phyloP scores from a whole-genome alignment of 2,329 filamentous ascomycete genomes.

The Verticillium zaregamsianum region DNA sequence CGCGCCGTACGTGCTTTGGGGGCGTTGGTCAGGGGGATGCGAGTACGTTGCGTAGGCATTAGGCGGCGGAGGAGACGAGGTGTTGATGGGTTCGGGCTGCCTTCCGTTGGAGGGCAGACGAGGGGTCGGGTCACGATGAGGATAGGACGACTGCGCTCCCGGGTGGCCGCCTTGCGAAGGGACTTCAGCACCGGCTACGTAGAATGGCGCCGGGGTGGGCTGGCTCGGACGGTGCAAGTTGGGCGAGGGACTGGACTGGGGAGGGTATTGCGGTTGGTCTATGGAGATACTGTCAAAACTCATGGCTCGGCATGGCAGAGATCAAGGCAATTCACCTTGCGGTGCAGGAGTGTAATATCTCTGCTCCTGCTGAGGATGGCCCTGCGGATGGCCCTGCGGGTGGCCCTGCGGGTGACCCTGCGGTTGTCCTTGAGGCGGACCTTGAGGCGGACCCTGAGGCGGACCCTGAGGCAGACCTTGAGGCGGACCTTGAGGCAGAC shows the following conservation, averaged over 20 bases:
- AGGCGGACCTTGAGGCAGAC: conserved; percentile 11
- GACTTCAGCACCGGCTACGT: conserved; percentile 56
- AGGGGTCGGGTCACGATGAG: conserved; percentile 48
- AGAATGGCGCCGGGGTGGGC: conserved; percentile 57
- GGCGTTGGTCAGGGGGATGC: conserved; percentile 47
- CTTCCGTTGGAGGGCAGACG: conserved; percentile 42
- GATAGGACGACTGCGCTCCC: conserved; percentile 41
- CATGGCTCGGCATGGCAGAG: not conserved
- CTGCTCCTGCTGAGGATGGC: conserved; percentile 23
- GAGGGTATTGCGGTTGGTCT: conserved; percentile 41
- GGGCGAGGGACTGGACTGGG: conserved; percentile 43
- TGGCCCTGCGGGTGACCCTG: conserved; percentile 11
- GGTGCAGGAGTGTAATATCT: conserved; percentile 65
- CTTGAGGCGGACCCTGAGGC: conserved; percentile 35
- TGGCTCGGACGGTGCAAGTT: conserved; percentile 50
- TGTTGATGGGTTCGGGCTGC: conserved; percentile 46
- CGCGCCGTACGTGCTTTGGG: conserved; percentile 65
- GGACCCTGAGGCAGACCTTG: conserved; percentile 3
- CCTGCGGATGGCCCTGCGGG: not conserved
- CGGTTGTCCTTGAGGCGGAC: not conserved
- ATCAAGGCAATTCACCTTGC: conserved; percentile 33
- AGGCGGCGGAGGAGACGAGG: conserved; percentile 45
- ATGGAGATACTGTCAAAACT: conserved; percentile 22
- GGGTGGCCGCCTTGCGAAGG: conserved; percentile 31
- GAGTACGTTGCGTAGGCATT: conserved; percentile 45